A percentile compares a stretch with the other conserved stretches of the same genome.
Evolutionary conservation across 495 filamentous ascomycete species (phyloP).

Genomic region (Penicillium mononematosum): DNA sequence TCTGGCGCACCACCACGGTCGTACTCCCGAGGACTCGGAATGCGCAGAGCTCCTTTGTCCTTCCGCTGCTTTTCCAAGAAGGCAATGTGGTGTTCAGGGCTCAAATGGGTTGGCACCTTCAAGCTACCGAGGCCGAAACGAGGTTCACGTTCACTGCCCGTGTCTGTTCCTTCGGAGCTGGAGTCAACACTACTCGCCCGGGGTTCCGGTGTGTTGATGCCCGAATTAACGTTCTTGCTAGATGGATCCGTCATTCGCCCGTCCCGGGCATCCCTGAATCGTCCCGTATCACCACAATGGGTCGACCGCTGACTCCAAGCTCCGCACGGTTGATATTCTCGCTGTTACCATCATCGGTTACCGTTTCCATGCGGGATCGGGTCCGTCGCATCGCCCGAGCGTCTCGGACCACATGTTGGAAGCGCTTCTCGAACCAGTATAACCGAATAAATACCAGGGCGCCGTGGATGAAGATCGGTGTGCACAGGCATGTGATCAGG

Average conservation of each 20-base stretch:
- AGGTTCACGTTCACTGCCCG: constrained; percentile 14
- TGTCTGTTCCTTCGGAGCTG: constrained; percentile 22
- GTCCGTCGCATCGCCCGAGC: constrained; percentile 53
- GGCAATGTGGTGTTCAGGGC: constrained; percentile 76
- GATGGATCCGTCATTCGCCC: constrained; percentile 20
- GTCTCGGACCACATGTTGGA: constrained; percentile 71
- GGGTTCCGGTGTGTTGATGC: constrained; percentile 25
- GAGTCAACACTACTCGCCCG: constrained; percentile 19
- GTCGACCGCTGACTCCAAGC: constrained; percentile 65
- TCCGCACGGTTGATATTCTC: constrained; percentile 53
- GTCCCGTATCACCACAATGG: constrained; percentile 71
- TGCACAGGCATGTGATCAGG: constrained; percentile 68
- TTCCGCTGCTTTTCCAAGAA: constrained; percentile 84
- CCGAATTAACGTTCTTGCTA: constrained; percentile 23
- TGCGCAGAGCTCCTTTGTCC: constrained; percentile 70
- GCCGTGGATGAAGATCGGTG: constrained; percentile 86
- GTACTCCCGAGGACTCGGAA: constrained; percentile 83
- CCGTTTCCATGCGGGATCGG: constrained; percentile 56
- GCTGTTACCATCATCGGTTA: constrained; percentile 50
- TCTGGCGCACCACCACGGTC: constrained; percentile 74
- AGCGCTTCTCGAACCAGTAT: constrained; percentile 97
- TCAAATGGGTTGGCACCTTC: constrained; percentile 52
- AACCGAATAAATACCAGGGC: constrained; percentile 86
- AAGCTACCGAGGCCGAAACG: constrained; percentile 32
- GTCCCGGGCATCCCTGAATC: constrained; percentile 34